phyloP scores from a whole-genome alignment of 2,329 filamentous ascomycete genomes.

The Thielaviopsis cerberus region DNA sequence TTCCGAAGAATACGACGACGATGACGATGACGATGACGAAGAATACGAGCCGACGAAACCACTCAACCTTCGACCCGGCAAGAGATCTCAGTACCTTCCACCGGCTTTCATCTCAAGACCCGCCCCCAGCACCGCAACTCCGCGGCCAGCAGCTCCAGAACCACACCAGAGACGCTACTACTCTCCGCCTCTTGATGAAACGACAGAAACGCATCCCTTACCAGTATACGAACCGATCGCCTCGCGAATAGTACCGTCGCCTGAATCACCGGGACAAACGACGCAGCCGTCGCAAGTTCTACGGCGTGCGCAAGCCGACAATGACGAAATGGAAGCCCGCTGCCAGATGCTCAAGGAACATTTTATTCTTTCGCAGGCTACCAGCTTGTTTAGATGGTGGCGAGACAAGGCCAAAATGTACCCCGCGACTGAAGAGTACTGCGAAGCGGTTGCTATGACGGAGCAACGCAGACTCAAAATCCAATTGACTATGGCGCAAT shows the following conservation, averaged over 20 bases:
- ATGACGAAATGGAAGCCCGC: conserved; percentile 11
- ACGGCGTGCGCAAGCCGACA: conserved; percentile 3
- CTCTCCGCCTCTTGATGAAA: background rate
- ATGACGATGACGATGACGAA: conserved; percentile 1
- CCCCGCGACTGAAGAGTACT: conserved; percentile 9
- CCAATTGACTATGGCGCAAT: conserved; percentile 9
- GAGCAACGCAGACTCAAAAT: conserved; percentile 5
- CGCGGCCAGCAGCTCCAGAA: background rate
- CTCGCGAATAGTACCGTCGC: background rate
- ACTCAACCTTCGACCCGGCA: background rate
- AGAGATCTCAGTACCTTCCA: background rate
- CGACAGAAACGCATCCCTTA: background rate
- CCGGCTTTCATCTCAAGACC: background rate
- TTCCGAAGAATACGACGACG: conserved; percentile 1
- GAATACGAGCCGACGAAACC: conserved; percentile 10
- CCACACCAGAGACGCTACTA: background rate
- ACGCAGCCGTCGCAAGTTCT: conserved; percentile 11
- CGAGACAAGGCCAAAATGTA: conserved; percentile 7
- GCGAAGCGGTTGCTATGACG: conserved; percentile 10
- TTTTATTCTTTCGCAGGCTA: conserved; percentile 1
- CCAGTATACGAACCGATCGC: conserved; percentile 7
- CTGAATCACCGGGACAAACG: conserved; percentile 9
- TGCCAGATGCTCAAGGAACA: conserved; percentile 1
- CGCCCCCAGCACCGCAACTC: background rate
- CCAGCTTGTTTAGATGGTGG: conserved; percentile 10